Evolutionary conservation across 805 yeast species (phyloP), one percentile per base, ranked within the genome.

Genomic region (Yarrowia keelungensis): DNA sequence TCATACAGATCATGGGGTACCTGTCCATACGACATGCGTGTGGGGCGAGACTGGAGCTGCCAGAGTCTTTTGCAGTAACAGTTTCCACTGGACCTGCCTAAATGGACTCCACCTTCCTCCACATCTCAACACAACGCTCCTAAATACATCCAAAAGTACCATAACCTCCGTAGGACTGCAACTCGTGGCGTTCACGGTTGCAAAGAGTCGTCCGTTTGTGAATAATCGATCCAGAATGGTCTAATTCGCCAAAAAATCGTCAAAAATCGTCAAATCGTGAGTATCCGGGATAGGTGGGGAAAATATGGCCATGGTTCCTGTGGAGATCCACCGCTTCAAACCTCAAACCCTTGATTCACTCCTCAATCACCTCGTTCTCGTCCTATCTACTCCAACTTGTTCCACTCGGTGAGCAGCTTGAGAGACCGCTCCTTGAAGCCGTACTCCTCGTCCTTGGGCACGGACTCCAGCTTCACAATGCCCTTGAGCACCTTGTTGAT

Each of bases 401-500:
- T 53, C 59, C 59, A 53, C 19, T 42, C 59, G 8, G 59, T 73
- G 45, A 76, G 71, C 64, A 76, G 68, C 67, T 69, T 68, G 16
- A 59, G 62, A 10, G 76, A 70, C 22, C 79, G 73, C 42, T 64
- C 71, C 62, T 71, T 73, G 72, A 76, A 77, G n/a, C 73, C 69
- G 70, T 51, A 76, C 65, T 72, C 70, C n/a, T 74, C 71, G 14
- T 77, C 79, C 46, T 67, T 64, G 8, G 79, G 79, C 16, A 77
- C 74, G 9, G n/a, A 15, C 3, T 69, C 72, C 59, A 77, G 70
- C 54, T 74, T 76, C 16, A 73, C 64, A 50, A 77, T 76, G 5
- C 73, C 74, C 69, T 74, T 76, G 59, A 77, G 72, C 39, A 77
- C 79, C 71, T 77, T 75, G 72, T 76, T 76, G 68, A 77, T 75